Percentiles rank a stretch among this genome's conserved stretches.
Conservation (phyloP, 1,284 basidiomycete species). For the Heterobasidion parviporum region DNA sequence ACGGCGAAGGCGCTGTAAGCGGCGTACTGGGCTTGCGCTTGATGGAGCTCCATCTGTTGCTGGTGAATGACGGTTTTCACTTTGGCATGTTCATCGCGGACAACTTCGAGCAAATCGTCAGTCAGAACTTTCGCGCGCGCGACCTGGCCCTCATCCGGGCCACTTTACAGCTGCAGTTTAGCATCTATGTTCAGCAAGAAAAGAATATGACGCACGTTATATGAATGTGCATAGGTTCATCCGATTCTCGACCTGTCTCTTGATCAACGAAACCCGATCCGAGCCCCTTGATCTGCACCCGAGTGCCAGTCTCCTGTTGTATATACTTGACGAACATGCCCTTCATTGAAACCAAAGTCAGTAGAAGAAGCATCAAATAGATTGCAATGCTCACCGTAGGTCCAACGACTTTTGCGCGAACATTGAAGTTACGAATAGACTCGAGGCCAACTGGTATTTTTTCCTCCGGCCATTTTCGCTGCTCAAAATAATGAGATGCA, state of each 20-base stretch:
- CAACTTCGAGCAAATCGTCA: conserved; percentile 83
- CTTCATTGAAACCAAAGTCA: conserved; percentile 25
- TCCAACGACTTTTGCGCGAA: conserved; percentile 95
- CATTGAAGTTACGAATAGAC: conserved; percentile 92
- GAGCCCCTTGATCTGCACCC: conserved; percentile 96
- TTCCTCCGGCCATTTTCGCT: conserved; percentile 95
- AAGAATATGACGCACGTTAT: conserved; percentile 57
- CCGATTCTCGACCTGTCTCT: conserved; percentile 85
- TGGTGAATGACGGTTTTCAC: conserved; percentile 52
- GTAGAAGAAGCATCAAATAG: conserved; percentile 3
- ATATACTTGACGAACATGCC: conserved; percentile 99
- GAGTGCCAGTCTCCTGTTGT: conserved; percentile 90
- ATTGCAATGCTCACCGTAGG: conserved; percentile 56
- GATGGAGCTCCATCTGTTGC: conserved; percentile 77
- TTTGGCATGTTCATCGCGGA: conserved; percentile 81
- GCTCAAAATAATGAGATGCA: conserved; percentile 4
- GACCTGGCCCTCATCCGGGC: conserved; percentile 84
- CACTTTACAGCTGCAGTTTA: conserved; percentile 34
- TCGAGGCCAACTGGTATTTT: conserved; percentile 86
- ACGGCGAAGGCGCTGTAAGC: conserved; percentile 59
- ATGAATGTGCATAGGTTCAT: conserved; percentile 93
- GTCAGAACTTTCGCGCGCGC: conserved; percentile 82
- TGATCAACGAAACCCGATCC: conserved; percentile 95
- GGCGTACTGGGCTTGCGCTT: conserved; percentile 72
- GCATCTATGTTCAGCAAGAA: neutral